Base-by-base conservation (phyloP, 1,284 basidiomycete genomes). In the Ustilago loliicola region DNA sequence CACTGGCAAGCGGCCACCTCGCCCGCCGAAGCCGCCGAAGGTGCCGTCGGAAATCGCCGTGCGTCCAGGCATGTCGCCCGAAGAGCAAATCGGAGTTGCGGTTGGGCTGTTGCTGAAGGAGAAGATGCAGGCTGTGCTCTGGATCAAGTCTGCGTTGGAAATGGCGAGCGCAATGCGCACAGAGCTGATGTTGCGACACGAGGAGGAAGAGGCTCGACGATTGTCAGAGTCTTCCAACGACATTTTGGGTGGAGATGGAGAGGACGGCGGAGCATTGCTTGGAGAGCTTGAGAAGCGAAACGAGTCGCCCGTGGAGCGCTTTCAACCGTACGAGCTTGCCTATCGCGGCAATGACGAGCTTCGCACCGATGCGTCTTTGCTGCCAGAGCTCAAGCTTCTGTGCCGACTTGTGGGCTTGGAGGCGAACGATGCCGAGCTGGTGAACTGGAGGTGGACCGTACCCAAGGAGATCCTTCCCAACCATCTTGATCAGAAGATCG, bases 91-190 rank as follows among this genome's bases (percentile, higher is more conserved):
- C 25, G 83, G 84, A 29, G 79, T 86, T 10, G 85, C 84, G 2
- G 77, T 86, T 9, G 83, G 80, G 1, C 71, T 85, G 23, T 57
- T 86, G 45, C 62, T 81, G 57, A 80, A 80, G 71, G 80, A 83
- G 53, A 80, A 82, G 77, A 80, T 84, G 67, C 63, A 65, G 38
- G 61, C 60, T n/a, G 80, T 86, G 27, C 64, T 76, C 23, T 86
- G 85, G 85, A 61, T 86, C 65, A 83, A 83, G 62, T 76, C 72
- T n/a, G 80, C 73, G 0, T 55, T 86, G 45, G 85, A 85, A 55
- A 62, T 79, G 72, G 84, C 83, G 19, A 79, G 78, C 40, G 72
- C 76, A 15, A 71, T 74, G 59, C 79, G 84, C 10, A 63, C 67
- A 29, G 73, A 77, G 50, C 70, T 83, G 17, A 42, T 83, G 10